phyloP scores from a whole-genome alignment of 2,329 filamentous ascomycete genomes.

The Neopestalotiopsis sp. region DNA sequence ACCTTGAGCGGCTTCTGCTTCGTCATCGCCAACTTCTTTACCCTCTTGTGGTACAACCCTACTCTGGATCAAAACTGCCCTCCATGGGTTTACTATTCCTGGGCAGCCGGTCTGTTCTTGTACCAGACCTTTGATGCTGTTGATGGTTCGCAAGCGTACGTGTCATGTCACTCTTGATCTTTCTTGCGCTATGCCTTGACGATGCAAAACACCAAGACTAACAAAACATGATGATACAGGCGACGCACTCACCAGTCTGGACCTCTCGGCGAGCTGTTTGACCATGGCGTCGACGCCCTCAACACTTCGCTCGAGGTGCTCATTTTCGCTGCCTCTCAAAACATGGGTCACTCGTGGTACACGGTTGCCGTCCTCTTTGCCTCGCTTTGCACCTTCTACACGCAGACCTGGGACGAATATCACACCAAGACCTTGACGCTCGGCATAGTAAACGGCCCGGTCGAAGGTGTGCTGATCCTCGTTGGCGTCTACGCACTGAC shows the following conservation, averaged over 20 bases:
- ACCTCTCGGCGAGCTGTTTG: conserved; percentile 93
- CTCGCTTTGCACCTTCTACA: conserved; percentile 92
- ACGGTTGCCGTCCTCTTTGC: conserved; percentile 85
- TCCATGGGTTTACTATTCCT: conserved; percentile 91
- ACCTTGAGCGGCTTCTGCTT: conserved; percentile 91
- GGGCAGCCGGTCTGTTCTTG: conserved; percentile 87
- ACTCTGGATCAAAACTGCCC: conserved; percentile 92
- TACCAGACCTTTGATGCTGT: conserved; percentile 99
- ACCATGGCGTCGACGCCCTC: conserved; percentile 95
- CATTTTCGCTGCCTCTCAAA: conserved; percentile 90
- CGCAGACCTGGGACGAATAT: conserved; percentile 99
- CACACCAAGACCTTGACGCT: conserved; percentile 95
- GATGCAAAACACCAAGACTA: background rate
- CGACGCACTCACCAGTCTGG: conserved; percentile 91
- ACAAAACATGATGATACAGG: conserved; percentile 46
- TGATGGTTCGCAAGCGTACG: conserved; percentile 90
- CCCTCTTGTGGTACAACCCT: conserved; percentile 95
- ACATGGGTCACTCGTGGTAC: conserved; percentile 90
- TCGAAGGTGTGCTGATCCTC: conserved; percentile 90
- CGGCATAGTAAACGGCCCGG: conserved; percentile 89
- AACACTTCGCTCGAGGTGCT: conserved; percentile 95
- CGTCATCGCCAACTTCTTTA: conserved; percentile 86
- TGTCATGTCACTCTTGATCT: conserved; percentile 29
- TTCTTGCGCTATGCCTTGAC: conserved; percentile 5
- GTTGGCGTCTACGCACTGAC: conserved; percentile 84